These are phyloP conservation scores for Backusella tuberculispora DNA, from an alignment of 192 early-diverging fungal genomes.

Conservation along the genomic window DNA sequence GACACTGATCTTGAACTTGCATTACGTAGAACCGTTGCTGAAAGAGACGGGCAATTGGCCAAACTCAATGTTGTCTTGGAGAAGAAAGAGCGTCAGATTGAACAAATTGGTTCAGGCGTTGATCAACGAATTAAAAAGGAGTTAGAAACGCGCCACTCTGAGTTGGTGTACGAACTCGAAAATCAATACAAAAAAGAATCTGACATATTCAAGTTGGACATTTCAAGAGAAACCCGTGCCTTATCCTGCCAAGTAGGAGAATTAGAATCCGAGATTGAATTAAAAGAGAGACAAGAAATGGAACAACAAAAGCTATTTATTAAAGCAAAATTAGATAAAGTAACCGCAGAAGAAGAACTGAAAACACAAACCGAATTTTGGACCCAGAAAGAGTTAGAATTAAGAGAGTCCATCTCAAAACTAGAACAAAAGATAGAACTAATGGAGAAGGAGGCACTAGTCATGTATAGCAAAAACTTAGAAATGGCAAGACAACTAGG, in stretches of 20 bases:
- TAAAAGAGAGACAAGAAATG: not conserved
- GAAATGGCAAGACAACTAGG: constrained; percentile 22
- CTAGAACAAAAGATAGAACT: not conserved
- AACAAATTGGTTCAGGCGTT: not conserved
- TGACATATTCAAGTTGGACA: constrained; percentile 12
- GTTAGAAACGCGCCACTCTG: constrained; percentile 6
- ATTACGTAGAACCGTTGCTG: constrained; percentile 7
- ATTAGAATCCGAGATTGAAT: constrained; percentile 20
- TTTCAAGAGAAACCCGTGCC: constrained; percentile 7
- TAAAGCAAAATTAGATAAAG: not conserved
- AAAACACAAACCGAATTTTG: not conserved
- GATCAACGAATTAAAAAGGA: constrained; percentile 7
- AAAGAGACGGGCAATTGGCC: constrained; percentile 20
- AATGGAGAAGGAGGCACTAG: constrained; percentile 20
- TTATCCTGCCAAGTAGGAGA: constrained; percentile 9
- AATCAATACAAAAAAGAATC: constrained; percentile 1
- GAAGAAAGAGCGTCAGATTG: not conserved
- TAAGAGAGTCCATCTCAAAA: not conserved
- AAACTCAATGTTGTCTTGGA: constrained; percentile 11
- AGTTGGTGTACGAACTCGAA: not conserved
- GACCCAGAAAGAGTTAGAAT: not conserved
- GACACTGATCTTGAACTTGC: constrained; percentile 12
- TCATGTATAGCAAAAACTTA: constrained; percentile 25
- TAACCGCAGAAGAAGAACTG: not conserved
- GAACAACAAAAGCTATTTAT: not conserved